A percentile compares a stretch with the other conserved stretches of the same genome.
These are phyloP conservation scores for Eucalyptus fibrosa DNA, from an alignment of 345 rosid genomes.

Conservation along the genomic window DNA sequence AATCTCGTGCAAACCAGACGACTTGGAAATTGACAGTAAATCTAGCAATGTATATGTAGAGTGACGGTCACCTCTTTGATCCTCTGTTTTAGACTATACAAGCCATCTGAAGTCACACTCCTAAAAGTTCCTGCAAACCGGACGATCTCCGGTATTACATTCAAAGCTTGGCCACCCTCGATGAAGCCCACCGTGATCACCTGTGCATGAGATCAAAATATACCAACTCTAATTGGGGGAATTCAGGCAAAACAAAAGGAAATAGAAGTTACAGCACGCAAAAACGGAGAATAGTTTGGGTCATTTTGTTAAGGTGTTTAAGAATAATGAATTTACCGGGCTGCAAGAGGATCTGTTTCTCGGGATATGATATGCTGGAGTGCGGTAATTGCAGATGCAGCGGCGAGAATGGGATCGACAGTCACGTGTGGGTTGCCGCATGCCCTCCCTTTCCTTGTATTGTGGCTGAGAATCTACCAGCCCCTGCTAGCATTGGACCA, in stretches of 20 bases:
- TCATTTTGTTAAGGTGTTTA: too few relatives aligned
- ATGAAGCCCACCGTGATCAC: conserved; percentile 18
- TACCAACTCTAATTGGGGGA: background rate
- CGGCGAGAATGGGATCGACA: conserved; percentile 31
- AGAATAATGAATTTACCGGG: conserved; percentile 7
- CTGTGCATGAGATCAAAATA: background rate
- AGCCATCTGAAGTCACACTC: conserved; percentile 29
- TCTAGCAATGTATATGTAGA: background rate
- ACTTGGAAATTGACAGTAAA: background rate
- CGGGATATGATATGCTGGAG: conserved; percentile 49
- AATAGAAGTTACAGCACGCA: background rate
- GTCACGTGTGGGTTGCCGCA: conserved; percentile 31
- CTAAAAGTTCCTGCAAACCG: conserved; percentile 39
- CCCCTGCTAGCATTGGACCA: conserved; percentile 38
- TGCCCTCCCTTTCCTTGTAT: conserved; percentile 39
- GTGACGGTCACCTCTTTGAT: conserved; percentile 20
- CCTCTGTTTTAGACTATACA: conserved; percentile 20
- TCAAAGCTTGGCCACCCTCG: conserved; percentile 25
- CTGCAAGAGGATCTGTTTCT: conserved; percentile 43
- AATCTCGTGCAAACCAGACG: background rate
- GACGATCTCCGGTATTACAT: conserved; percentile 30
- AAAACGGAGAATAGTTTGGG: background rate
- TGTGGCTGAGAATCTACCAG: conserved; percentile 19
- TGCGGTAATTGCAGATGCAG: conserved; percentile 27
- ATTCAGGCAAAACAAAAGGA: background rate